A percentile compares a stretch with the other conserved stretches of the same genome.
phyloP scores from a whole-genome alignment of 345 rosid species.

The Populus euphratica region DNA sequence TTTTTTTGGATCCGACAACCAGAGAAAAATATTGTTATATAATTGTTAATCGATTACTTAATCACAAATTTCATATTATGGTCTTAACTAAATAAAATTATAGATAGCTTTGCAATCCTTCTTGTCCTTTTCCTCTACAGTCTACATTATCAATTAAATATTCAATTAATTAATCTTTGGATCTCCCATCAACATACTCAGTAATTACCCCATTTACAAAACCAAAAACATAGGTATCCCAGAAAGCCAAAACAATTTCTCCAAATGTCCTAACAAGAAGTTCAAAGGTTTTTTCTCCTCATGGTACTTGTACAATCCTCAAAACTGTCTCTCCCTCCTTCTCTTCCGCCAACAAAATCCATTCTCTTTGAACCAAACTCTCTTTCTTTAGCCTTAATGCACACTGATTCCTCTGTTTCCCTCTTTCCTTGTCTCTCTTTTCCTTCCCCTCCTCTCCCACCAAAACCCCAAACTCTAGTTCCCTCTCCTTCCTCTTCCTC shows the following conservation, averaged over 20 bases:
- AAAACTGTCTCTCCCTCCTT: conserved; percentile 40
- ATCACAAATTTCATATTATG: no score
- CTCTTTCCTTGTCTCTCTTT: conserved; percentile 46
- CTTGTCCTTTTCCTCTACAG: not conserved
- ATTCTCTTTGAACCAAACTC: conserved; percentile 62
- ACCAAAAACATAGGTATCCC: not conserved
- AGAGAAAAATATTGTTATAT: no score
- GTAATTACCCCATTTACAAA: not conserved
- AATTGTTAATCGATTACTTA: not conserved
- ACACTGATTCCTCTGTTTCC: conserved; percentile 60
- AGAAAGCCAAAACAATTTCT: not conserved
- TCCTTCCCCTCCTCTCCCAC: conserved; percentile 45
- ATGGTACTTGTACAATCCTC: conserved; percentile 52
- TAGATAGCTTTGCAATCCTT: not conserved
- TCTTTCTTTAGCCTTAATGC: conserved; percentile 59
- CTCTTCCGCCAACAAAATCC: conserved; percentile 39
- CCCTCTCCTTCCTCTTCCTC: conserved; percentile 36
- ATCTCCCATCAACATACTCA: not conserved
- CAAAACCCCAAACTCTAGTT: conserved; percentile 24
- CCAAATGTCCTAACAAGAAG: conserved; percentile 13
- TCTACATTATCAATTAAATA: not conserved
- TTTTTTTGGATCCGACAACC: no score
- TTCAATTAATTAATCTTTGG: not conserved
- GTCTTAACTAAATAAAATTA: no score
- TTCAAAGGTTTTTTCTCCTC: conserved; percentile 4